These are phyloP conservation scores for Orbilia ellipsospora DNA, from an alignment of 2,329 filamentous ascomycete genomes.

Conservation along the genomic window DNA sequence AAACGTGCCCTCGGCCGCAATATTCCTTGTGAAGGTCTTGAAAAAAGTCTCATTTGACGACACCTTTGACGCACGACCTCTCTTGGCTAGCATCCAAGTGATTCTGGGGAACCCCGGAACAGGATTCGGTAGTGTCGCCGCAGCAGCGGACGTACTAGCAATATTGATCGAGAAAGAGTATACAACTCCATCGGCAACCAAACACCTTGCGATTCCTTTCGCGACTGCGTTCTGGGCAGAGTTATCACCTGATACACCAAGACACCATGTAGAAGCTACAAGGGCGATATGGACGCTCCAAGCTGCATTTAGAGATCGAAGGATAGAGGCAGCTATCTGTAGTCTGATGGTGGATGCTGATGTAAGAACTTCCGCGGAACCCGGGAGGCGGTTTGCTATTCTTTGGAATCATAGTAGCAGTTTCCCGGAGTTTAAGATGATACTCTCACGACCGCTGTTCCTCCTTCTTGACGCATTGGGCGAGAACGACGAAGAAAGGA, in stretches of 20 bases:
- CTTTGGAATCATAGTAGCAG: conserved; percentile 80
- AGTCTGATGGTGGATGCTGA: conserved; percentile 73
- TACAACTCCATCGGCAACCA: conserved; percentile 65
- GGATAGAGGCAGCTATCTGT: conserved; percentile 82
- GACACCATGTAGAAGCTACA: conserved; percentile 94
- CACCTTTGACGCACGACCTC: conserved; percentile 23
- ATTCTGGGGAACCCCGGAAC: conserved; percentile 30
- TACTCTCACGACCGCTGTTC: conserved; percentile 84
- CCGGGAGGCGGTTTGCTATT: conserved; percentile 76
- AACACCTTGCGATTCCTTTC: conserved; percentile 73
- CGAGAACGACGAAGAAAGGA: conserved; percentile 78
- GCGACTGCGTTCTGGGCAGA: conserved; percentile 81
- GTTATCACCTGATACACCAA: conserved; percentile 82
- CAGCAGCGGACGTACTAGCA: conserved; percentile 57
- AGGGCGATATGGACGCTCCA: conserved; percentile 88
- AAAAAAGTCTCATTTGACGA: conserved; percentile 57
- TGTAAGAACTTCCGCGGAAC: conserved; percentile 69
- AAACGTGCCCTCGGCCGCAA: conserved; percentile 57
- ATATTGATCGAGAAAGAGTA: conserved; percentile 59
- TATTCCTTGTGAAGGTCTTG: conserved; percentile 57
- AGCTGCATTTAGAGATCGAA: conserved; percentile 74
- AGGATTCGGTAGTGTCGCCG: conserved; percentile 57
- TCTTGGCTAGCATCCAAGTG: conserved; percentile 32
- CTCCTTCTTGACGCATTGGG: conserved; percentile 81
- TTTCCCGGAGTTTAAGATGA: conserved; percentile 69